Evolutionary conservation across 2,329 filamentous ascomycete species (phyloP).

Genomic region (Clonostachys byssicola): DNA sequence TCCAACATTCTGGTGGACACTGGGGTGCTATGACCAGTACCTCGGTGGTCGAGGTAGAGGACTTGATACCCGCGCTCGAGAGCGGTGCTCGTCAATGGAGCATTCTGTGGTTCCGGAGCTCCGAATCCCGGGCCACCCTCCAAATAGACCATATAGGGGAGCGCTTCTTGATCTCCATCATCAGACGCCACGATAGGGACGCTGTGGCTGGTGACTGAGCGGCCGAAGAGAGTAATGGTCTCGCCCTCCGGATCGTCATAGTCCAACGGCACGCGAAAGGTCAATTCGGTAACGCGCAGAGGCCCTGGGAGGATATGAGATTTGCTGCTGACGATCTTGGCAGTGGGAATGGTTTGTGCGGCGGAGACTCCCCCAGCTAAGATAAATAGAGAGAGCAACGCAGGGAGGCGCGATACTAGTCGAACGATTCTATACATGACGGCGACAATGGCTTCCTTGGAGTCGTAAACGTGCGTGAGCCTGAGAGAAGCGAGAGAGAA

Average conservation of each 20-base stretch:
- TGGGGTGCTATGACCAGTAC: constrained; percentile 80
- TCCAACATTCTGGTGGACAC: constrained; percentile 70
- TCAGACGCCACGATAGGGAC: constrained; percentile 44
- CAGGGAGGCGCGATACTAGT: neutral
- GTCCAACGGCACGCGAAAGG: constrained; percentile 83
- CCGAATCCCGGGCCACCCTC: constrained; percentile 84
- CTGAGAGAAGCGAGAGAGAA: too few species aligned
- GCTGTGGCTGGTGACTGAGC: constrained; percentile 65
- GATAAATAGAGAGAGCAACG: constrained; percentile 1
- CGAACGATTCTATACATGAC: neutral
- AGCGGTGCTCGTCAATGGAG: constrained; percentile 62
- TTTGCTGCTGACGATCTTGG: constrained; percentile 32
- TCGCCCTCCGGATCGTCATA: constrained; percentile 58
- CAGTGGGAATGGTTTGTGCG: constrained; percentile 18
- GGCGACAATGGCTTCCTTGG: neutral
- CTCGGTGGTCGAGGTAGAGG: constrained; percentile 85
- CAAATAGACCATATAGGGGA: constrained; percentile 65
- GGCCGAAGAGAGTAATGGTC: constrained; percentile 72
- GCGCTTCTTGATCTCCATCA: constrained; percentile 11
- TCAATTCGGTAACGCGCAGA: constrained; percentile 73
- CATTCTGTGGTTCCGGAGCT: constrained; percentile 70
- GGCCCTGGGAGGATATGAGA: constrained; percentile 52
- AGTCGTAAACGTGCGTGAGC: too few species aligned
- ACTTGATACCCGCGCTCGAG: constrained; percentile 83
- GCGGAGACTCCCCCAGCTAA: neutral